Percentiles rank a stretch among this genome's conserved stretches.
These are phyloP conservation scores for Chrysoporthe austroafricana DNA, from an alignment of 2,329 filamentous ascomycete genomes.

Conservation along the genomic window DNA sequence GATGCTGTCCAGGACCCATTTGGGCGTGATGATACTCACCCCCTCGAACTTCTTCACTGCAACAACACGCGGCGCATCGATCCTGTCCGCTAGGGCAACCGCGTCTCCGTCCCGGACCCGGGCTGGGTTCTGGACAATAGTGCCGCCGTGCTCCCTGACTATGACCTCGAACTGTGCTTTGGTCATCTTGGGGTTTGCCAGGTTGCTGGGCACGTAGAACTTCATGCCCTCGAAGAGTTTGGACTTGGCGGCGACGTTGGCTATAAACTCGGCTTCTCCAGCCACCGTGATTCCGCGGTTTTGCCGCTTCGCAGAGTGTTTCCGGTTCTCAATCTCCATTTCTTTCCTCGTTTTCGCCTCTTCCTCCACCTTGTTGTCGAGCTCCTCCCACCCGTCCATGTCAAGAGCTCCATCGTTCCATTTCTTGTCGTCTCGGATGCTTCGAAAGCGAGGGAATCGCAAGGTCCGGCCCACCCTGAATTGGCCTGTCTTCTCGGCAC, in stretches of 20 bases:
- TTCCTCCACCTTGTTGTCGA: slow-evolving; percentile 72
- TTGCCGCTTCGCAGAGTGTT: slow-evolving; percentile 63
- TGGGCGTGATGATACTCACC: slow-evolving; percentile 74
- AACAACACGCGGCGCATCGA: slow-evolving; percentile 64
- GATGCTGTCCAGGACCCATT: slow-evolving; percentile 85
- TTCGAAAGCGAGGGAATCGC: slow-evolving; percentile 88
- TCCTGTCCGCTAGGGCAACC: slow-evolving; percentile 77
- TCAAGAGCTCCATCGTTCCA: slow-evolving; percentile 79
- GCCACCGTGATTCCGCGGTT: slow-evolving; percentile 74
- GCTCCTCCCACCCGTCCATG: slow-evolving; percentile 73
- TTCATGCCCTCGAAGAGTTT: slow-evolving; percentile 75
- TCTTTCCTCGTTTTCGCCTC: slow-evolving; percentile 71
- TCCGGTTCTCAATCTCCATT: slow-evolving; percentile 75
- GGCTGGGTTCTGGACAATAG: slow-evolving; percentile 73
- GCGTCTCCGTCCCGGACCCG: slow-evolving; percentile 65
- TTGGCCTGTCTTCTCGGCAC: slow-evolving; percentile 72
- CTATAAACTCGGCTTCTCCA: slow-evolving; percentile 57
- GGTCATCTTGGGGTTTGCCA: slow-evolving; percentile 70
- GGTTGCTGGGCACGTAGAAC: slow-evolving; percentile 85
- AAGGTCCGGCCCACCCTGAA: slow-evolving; percentile 80
- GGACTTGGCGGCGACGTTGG: slow-evolving; percentile 51
- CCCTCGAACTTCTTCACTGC: slow-evolving; percentile 45
- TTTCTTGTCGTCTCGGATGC: slow-evolving; percentile 76
- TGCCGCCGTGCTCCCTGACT: slow-evolving; percentile 83
- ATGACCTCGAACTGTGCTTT: slow-evolving; percentile 81